A percentile compares a stretch with the other conserved stretches of the same genome.
phyloP scores from a whole-genome alignment of 2,329 filamentous ascomycete species.

The Ciborinia camelliae region DNA sequence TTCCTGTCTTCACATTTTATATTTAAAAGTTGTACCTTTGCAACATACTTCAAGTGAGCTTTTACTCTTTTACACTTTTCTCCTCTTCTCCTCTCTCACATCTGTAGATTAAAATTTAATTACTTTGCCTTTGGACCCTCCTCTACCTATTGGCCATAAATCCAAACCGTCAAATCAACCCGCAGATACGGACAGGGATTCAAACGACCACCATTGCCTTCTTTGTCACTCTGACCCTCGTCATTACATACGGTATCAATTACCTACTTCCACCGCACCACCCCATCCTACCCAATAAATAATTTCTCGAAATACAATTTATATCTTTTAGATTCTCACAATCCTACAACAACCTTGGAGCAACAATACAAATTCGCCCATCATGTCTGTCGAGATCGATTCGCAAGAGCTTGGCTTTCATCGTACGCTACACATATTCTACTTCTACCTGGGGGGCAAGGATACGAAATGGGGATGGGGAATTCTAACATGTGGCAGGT shows the following conservation, averaged over 20 bases:
- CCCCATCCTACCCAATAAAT: constrained; percentile 9
- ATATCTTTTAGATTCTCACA: neutral
- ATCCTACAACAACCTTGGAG: neutral
- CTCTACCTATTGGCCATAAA: no score
- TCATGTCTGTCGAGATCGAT: constrained; percentile 93
- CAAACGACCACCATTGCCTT: constrained; percentile 3
- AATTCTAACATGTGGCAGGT: constrained; percentile 44
- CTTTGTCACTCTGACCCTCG: constrained; percentile 16
- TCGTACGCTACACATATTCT: constrained; percentile 56
- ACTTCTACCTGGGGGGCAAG: neutral
- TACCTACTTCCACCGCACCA: neutral
- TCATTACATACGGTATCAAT: constrained; percentile 10
- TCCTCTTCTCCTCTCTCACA: no score
- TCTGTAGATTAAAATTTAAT: no score
- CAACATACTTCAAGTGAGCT: no score
- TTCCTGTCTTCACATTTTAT: no score
- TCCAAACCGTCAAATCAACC: neutral
- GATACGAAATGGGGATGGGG: constrained; percentile 9
- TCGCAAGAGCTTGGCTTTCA: constrained; percentile 89
- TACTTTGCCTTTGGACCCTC: no score
- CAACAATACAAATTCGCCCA: constrained; percentile 35
- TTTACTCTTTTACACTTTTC: no score
- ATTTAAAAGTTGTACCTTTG: no score
- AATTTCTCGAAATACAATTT: neutral
- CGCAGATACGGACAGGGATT: neutral